Base-by-base conservation (phyloP, 306 rosid species). In the Albizia julibrissin region DNA sequence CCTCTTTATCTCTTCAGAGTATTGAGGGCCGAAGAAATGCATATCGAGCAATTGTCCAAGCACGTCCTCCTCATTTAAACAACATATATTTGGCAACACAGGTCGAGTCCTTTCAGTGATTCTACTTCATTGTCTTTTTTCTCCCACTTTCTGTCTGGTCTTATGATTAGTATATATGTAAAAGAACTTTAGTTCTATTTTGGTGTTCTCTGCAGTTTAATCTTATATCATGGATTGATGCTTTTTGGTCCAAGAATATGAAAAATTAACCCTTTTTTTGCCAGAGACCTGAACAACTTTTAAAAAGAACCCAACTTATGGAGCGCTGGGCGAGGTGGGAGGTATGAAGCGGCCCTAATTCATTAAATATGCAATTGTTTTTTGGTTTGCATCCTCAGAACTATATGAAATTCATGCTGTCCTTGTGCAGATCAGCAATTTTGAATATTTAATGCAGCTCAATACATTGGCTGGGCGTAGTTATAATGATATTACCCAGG, bases 251-350 rank as follows among this genome's bases (percentile, higher is more conserved):
- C 44, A 76, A 72, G 74, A 79, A 81, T 79, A 80, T 82, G 76
- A 79, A 54, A 61, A 52, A 56, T 42, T 67, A 46, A 77, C 80
- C 6, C 5, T 16, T 10, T 56, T 79, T 83, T 79, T 80, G 86
- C 84, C 84, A 95, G 99, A 92, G 94, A 81, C 99, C 99, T 6
- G 98, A 92, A 65, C 97, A 92, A 92, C 94, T 95, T 84, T 73
- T 95, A 61, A 92, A 92, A 86, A 93, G 98, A 92, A 93, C 90
- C 80, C 97, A 95, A 79, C 98, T 95, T 77, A 95, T 89, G 98
- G 99, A 95, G 86, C 91, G 97, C 64, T 95, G 99, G 99, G 97
- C 94, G n/a, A 92, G 98, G 89, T 91, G 99, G 99, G 99, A 95
- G 99, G 98, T 95, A 90, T 77, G 88, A 62, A 69, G 33, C 78